phyloP scores from a whole-genome alignment of 768 basidiomycete species.

The Mycena latifolia region DNA sequence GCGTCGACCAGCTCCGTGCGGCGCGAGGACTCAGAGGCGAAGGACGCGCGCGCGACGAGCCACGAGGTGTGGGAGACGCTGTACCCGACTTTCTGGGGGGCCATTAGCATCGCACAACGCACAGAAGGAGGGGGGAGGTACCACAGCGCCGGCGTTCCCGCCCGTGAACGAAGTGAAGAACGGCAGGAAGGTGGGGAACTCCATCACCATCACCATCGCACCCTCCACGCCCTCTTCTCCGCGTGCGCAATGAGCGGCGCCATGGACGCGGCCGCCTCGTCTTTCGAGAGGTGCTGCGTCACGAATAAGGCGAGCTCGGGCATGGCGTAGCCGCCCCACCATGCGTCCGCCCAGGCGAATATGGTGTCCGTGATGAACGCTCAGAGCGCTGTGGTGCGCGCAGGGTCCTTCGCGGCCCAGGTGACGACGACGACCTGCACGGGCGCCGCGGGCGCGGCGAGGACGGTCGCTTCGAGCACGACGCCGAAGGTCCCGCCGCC shows the following conservation, averaged over 20 bases:
- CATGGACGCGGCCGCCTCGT: slow-evolving; percentile 55
- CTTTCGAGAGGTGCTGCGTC: slow-evolving; percentile 55
- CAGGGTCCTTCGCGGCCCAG: slow-evolving; percentile 42
- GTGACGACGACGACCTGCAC: slow-evolving; percentile 52
- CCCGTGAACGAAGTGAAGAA: slow-evolving; percentile 44
- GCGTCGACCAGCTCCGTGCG: slow-evolving; percentile 50
- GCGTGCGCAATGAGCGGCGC: slow-evolving; percentile 55
- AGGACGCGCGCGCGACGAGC: slow-evolving; percentile 55
- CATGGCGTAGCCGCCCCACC: slow-evolving; percentile 61
- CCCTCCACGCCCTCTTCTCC: slow-evolving; percentile 42
- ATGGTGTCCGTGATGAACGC: slow-evolving; percentile 52
- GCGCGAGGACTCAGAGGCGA: slow-evolving; percentile 47
- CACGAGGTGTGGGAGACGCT: slow-evolving; percentile 59
- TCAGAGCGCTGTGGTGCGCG: slow-evolving; percentile 49
- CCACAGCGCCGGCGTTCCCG: slow-evolving; percentile 47
- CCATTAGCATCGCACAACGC: slow-evolving; percentile 5
- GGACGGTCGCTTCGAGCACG: slow-evolving; percentile 50
- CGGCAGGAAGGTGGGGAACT: slow-evolving; percentile 55
- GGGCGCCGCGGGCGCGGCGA: slow-evolving; percentile 51
- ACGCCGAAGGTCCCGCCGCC: slow-evolving; percentile 63
- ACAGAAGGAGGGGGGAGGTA: slow-evolving; percentile 40
- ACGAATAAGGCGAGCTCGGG: slow-evolving; percentile 54
- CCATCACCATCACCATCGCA: slow-evolving; percentile 46
- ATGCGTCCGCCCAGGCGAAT: slow-evolving; percentile 56
- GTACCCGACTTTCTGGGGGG: slow-evolving; percentile 50